phyloP scores from a whole-genome alignment of 441 rosid species.

The Rhodomyrtus psidioides region DNA sequence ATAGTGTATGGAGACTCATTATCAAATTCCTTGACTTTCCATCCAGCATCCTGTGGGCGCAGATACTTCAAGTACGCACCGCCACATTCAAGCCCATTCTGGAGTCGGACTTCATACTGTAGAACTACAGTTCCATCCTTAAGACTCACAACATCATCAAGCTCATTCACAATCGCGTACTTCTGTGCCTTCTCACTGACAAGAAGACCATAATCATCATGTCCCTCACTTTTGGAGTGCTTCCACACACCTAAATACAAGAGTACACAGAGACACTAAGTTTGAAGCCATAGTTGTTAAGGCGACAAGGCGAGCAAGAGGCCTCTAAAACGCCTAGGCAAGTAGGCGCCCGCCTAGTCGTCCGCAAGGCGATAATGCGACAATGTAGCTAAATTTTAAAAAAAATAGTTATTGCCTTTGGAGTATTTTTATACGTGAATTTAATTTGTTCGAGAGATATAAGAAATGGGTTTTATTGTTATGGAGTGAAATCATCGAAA shows the following conservation, averaged over 20 bases:
- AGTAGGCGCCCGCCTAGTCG: no score
- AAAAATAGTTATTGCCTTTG: no score
- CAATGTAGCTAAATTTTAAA: no score
- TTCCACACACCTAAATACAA: slow-evolving; percentile 22
- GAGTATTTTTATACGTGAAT: no score
- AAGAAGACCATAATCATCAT: slow-evolving; percentile 29
- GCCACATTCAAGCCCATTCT: slow-evolving; percentile 24
- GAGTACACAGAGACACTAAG: neutral
- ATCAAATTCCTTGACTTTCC: slow-evolving; percentile 15
- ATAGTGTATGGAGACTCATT: slow-evolving; percentile 19
- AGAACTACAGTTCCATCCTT: slow-evolving; percentile 14
- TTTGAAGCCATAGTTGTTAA: neutral
- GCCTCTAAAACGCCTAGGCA: no score
- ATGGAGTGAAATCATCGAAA: no score
- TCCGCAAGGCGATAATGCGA: no score
- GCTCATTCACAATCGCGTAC: slow-evolving; percentile 17
- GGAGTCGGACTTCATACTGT: slow-evolving; percentile 25
- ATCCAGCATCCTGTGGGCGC: slow-evolving; percentile 20
- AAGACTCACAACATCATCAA: slow-evolving; percentile 9
- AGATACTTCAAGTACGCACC: slow-evolving; percentile 30
- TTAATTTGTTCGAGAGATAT: no score
- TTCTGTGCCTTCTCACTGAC: slow-evolving; percentile 23
- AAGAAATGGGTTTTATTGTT: no score
- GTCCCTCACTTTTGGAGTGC: slow-evolving; percentile 25
- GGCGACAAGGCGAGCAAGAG: no score